Percentiles rank a stretch among this genome's conserved stretches.
phyloP scores from a whole-genome alignment of 2,329 filamentous ascomycete genomes.

The Parascedosporium putredinis region DNA sequence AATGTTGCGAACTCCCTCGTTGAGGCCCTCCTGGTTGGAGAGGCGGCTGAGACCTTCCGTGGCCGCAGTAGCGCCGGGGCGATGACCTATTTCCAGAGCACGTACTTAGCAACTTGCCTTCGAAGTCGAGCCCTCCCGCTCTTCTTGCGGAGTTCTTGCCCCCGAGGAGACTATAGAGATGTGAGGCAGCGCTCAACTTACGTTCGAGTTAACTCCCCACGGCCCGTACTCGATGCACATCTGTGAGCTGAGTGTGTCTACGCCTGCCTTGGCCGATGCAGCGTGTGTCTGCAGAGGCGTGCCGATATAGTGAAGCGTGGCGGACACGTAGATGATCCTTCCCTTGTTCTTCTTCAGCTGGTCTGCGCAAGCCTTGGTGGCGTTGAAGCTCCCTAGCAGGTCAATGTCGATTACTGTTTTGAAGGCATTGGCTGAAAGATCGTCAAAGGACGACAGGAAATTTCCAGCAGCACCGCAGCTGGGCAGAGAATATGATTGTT shows the following conservation, averaged over 20 bases:
- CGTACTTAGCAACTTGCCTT: not conserved
- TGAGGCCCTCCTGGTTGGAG: not conserved
- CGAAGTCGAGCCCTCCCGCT: no score
- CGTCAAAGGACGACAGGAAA: not conserved
- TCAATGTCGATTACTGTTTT: slow-evolving; percentile 4
- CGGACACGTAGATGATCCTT: not conserved
- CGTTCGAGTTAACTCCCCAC: not conserved
- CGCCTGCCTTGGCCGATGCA: not conserved
- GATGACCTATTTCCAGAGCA: not conserved
- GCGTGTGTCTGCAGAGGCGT: slow-evolving; percentile 3
- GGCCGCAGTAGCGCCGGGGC: not conserved
- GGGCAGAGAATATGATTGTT: no score
- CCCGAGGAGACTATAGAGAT: no score
- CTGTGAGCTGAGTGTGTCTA: not conserved
- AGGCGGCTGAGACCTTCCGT: not conserved
- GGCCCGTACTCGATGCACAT: slow-evolving; percentile 3
- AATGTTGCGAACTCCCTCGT: not conserved
- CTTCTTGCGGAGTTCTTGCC: no score
- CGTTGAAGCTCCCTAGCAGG: slow-evolving; percentile 5
- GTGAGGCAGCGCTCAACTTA: no score
- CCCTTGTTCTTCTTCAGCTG: slow-evolving; percentile 3
- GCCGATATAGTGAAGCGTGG: not conserved
- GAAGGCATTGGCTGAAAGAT: not conserved
- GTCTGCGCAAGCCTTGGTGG: not conserved
- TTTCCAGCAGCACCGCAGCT: not conserved